Evolutionary conservation across 768 basidiomycete genomes (phyloP).

Genomic region (Pleurotus djamor): DNA sequence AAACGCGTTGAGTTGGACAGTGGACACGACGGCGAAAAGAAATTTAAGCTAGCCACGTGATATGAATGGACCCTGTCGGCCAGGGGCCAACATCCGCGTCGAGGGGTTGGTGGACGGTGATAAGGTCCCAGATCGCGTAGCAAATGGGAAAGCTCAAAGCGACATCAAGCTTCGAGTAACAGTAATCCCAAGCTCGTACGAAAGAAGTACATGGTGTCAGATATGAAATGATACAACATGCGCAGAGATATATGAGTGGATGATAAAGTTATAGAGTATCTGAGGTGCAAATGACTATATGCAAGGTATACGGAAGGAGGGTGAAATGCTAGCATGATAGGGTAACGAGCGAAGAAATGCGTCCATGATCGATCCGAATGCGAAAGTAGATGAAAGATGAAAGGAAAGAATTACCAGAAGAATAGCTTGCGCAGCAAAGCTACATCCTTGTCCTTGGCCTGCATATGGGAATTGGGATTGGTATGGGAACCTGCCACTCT

Average conservation of each 20-base stretch:
- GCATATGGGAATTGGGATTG: constrained; percentile 15
- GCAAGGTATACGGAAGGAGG: neutral
- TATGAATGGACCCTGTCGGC: too few relatives aligned
- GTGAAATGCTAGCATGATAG: constrained; percentile 3
- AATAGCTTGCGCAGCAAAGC: constrained; percentile 51
- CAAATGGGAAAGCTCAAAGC: too few relatives aligned
- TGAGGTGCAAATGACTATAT: neutral
- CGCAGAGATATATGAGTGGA: constrained; percentile 7
- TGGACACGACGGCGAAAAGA: too few relatives aligned
- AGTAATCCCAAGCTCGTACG: too few relatives aligned
- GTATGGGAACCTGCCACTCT: constrained; percentile 19
- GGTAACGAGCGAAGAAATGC: constrained; percentile 7
- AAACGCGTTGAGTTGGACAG: too few relatives aligned
- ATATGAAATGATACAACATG: constrained; percentile 8
- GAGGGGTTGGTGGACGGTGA: too few relatives aligned
- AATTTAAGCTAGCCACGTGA: too few relatives aligned
- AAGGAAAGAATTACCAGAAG: constrained; percentile 27
- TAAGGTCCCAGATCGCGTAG: too few relatives aligned
- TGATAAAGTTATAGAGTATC: too few relatives aligned
- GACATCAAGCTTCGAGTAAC: too few relatives aligned
- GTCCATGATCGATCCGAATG: constrained; percentile 2
- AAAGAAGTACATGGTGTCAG: neutral
- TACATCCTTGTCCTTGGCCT: constrained; percentile 41
- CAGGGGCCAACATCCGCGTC: too few relatives aligned
- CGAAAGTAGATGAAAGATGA: neutral